These are phyloP conservation scores for Paradendryphiella salina DNA, from an alignment of 2,329 filamentous ascomycete genomes.

Conservation along the genomic window DNA sequence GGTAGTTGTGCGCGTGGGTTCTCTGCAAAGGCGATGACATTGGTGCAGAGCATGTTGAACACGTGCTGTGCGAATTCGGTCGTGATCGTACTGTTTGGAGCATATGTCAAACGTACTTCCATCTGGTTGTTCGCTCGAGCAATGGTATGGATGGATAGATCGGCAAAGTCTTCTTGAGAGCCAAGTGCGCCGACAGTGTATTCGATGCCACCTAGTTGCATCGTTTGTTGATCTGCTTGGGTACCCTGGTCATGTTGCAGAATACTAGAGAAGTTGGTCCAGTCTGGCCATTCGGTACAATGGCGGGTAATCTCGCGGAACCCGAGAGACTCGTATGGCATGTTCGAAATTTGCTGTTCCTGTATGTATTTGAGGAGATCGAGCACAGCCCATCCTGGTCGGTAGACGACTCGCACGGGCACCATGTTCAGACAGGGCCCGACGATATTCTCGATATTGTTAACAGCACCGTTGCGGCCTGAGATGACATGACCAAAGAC, in stretches of 20 bases:
- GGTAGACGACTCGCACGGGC: conserved; percentile 47
- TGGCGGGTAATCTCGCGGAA: conserved; percentile 42
- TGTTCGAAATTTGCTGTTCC: conserved; percentile 50
- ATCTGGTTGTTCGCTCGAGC: conserved; percentile 29
- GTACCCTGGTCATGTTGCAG: conserved; percentile 43
- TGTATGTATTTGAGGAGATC: conserved; percentile 49
- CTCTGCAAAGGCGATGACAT: conserved; percentile 31
- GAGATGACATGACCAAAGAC: conserved; percentile 51
- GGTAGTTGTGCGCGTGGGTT: conserved; percentile 36
- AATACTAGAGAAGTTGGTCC: conserved; percentile 43
- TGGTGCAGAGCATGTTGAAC: conserved; percentile 39
- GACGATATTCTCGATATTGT: conserved; percentile 46
- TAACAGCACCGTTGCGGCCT: conserved; percentile 46
- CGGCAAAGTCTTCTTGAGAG: conserved; percentile 41
- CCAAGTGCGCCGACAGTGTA: conserved; percentile 37
- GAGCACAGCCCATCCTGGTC: conserved; percentile 41
- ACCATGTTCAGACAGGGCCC: conserved; percentile 52
- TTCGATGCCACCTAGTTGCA: conserved; percentile 51
- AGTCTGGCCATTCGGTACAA: conserved; percentile 45
- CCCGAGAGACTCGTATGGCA: conserved; percentile 42
- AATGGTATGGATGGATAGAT: conserved; percentile 39
- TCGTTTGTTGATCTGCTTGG: conserved; percentile 48
- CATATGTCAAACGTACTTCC: conserved; percentile 37
- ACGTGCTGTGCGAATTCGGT: conserved; percentile 58
- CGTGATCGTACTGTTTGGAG: conserved; percentile 53